Evolutionary conservation across 2,329 filamentous ascomycete species (phyloP).

Genomic region (Aspergillus vadensis): DNA sequence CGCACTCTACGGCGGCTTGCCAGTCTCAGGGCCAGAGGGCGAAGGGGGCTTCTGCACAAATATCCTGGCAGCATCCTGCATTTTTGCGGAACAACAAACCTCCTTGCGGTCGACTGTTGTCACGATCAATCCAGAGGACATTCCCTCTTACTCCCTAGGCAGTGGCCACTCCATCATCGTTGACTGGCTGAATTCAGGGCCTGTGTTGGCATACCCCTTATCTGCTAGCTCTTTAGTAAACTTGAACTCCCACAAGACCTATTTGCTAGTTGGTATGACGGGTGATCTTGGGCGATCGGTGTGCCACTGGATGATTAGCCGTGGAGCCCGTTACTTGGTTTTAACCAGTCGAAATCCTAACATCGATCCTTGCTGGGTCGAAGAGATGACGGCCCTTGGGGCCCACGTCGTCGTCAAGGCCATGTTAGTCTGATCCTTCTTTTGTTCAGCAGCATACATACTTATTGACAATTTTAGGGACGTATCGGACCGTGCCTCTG

Average conservation of each 20-base stretch:
- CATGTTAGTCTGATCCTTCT: conserved; percentile 9
- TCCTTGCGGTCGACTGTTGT: neutral
- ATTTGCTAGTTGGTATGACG: conserved; percentile 28
- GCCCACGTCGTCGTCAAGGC: conserved; percentile 13
- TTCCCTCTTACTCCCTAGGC: neutral
- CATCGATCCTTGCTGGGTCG: conserved; percentile 22
- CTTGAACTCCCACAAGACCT: conserved; percentile 19
- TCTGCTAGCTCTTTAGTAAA: conserved; percentile 11
- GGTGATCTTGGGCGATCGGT: conserved; percentile 28
- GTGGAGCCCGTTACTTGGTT: conserved; percentile 28
- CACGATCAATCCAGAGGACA: neutral
- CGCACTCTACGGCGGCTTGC: neutral
- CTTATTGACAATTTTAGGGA: conserved; percentile 13
- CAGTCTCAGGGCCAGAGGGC: neutral
- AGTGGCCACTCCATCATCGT: neutral
- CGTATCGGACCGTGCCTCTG: conserved; percentile 17
- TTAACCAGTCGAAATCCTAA: conserved; percentile 30
- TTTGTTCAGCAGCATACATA: neutral
- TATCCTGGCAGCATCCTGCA: neutral
- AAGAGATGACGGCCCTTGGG: conserved; percentile 12
- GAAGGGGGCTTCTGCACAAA: neutral
- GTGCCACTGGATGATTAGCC: conserved; percentile 30
- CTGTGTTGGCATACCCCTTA: neutral
- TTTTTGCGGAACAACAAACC: neutral
- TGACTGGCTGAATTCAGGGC: conserved; percentile 2